Evolutionary conservation across 1,284 basidiomycete genomes (phyloP).

Genomic region (Boletus hoseneyae): DNA sequence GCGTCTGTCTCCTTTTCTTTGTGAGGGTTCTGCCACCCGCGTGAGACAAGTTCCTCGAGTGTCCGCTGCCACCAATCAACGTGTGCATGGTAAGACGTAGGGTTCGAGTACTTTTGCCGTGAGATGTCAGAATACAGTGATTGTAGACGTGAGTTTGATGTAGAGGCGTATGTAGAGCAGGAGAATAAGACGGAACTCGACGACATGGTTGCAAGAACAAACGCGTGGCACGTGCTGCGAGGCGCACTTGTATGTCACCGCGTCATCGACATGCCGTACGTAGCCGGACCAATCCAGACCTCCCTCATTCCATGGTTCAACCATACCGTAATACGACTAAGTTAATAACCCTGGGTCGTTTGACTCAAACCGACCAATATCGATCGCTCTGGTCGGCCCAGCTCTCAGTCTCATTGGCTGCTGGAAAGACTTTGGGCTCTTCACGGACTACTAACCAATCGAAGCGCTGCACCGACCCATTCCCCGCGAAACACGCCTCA

Average conservation of each 20-base stretch:
- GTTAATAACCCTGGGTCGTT: too few species aligned
- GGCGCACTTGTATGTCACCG: neutral
- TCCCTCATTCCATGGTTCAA: too few species aligned
- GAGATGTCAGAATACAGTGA: constrained; percentile 89
- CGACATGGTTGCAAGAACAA: constrained; percentile 8
- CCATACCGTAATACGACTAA: too few species aligned
- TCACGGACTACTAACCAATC: too few species aligned
- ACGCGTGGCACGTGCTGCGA: constrained; percentile 1
- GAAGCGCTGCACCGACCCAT: too few species aligned
- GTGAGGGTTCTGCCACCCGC: constrained; percentile 48
- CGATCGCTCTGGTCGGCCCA: too few species aligned
- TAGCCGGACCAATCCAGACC: too few species aligned
- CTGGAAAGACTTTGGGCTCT: too few species aligned
- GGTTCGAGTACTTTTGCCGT: constrained; percentile 80
- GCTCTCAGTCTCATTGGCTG: too few species aligned
- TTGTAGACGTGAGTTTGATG: constrained; percentile 64
- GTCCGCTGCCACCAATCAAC: constrained; percentile 85
- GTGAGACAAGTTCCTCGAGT: constrained; percentile 58
- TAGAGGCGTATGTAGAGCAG: constrained; percentile 49
- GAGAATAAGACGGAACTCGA: constrained; percentile 21
- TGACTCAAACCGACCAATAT: too few species aligned
- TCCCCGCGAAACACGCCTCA: too few species aligned
- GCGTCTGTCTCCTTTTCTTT: constrained; percentile 25
- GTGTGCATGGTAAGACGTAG: constrained; percentile 76
- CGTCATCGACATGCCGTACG: too few species aligned